Evolutionary conservation across 805 yeast species (phyloP).

Genomic region (Ogataea philodendri): DNA sequence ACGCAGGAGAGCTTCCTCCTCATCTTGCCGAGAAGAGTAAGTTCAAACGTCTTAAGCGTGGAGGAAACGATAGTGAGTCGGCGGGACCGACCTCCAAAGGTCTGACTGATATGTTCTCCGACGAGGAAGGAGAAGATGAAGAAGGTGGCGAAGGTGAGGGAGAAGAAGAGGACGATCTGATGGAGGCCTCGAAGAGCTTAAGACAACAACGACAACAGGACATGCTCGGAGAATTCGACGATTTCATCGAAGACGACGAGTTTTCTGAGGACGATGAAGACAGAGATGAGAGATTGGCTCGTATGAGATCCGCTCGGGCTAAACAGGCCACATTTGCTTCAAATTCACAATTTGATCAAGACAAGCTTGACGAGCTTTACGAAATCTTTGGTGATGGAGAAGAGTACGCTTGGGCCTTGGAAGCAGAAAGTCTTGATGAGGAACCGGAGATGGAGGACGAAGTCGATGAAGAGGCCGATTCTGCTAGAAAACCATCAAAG

Average conservation of each 20-base stretch:
- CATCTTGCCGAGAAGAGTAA: conserved; percentile 40
- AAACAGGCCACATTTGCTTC: conserved; percentile 30
- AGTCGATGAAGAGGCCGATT: conserved; percentile 38
- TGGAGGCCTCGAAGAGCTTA: conserved; percentile 29
- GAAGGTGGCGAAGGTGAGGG: conserved; percentile 28
- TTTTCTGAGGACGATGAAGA: conserved; percentile 86
- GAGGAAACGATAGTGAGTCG: conserved; percentile 43
- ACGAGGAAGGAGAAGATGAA: conserved; percentile 42
- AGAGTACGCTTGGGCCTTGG: conserved; percentile 97
- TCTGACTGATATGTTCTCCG: conserved; percentile 70
- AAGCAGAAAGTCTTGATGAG: conserved; percentile 72
- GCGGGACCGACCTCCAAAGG: conserved; percentile 34
- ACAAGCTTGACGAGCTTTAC: conserved; percentile 85
- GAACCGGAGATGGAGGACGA: conserved; percentile 34
- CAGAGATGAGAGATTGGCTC: conserved; percentile 41
- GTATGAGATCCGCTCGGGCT: conserved; percentile 35
- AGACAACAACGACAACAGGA: conserved; percentile 27
- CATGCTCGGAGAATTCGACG: conserved; percentile 82
- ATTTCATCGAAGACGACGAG: conserved; percentile 96
- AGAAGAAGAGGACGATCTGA: conserved; percentile 31
- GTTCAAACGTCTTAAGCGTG: conserved; percentile 83
- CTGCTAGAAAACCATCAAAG: conserved; percentile 30
- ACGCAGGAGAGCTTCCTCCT: conserved; percentile 68
- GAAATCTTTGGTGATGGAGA: conserved; percentile 97
- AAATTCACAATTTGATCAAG: conserved; percentile 67